A percentile compares a stretch with the other conserved stretches of the same genome.
phyloP scores from a whole-genome alignment of 2,329 filamentous ascomycete species.

The Colletotrichum sojae region DNA sequence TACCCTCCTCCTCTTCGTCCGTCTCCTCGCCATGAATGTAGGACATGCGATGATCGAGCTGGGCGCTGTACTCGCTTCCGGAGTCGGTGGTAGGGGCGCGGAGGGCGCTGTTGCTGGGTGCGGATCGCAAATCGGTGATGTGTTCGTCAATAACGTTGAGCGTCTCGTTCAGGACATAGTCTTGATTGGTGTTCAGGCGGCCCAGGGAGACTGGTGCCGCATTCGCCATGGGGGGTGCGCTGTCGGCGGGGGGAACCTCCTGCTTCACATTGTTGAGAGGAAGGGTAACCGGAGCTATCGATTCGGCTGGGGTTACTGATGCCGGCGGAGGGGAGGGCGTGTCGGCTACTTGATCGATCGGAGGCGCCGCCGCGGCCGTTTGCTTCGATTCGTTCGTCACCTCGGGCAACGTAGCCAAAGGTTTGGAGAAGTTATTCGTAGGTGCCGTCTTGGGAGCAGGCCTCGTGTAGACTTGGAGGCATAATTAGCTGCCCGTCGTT shows the following conservation, averaged over 20 bases:
- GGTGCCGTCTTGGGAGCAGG: constrained; percentile 64
- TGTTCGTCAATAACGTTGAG: constrained; percentile 97
- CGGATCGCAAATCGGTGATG: constrained; percentile 84
- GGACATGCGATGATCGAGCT: constrained; percentile 82
- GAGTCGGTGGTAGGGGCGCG: constrained; percentile 77
- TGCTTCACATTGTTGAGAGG: constrained; percentile 59
- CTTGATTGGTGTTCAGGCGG: constrained; percentile 63
- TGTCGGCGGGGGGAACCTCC: constrained; percentile 46
- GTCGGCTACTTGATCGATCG: constrained; percentile 3
- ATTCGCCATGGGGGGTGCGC: constrained; percentile 55
- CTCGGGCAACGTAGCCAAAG: constrained; percentile 50
- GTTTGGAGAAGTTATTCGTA: constrained; percentile 49
- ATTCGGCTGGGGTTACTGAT: constrained; percentile 47
- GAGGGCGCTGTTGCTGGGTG: constrained; percentile 66
- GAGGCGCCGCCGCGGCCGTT: constrained; percentile 30
- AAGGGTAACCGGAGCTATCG: constrained; percentile 53
- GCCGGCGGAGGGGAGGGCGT: constrained; percentile 38
- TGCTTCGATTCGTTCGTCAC: constrained; percentile 46
- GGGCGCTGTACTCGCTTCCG: constrained; percentile 90
- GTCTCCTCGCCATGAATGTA: constrained; percentile 96
- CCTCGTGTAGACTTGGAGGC: constrained; percentile 72
- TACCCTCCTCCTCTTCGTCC: constrained; percentile 86
- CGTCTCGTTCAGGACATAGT: constrained; percentile 92
- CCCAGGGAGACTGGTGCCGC: constrained; percentile 43
- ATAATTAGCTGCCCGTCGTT: constrained; percentile 22